Percentiles rank a stretch among this genome's conserved stretches.
Conservation (phyloP, 176 grass and related monocot species). For the Aegilops sharonensis region DNA sequence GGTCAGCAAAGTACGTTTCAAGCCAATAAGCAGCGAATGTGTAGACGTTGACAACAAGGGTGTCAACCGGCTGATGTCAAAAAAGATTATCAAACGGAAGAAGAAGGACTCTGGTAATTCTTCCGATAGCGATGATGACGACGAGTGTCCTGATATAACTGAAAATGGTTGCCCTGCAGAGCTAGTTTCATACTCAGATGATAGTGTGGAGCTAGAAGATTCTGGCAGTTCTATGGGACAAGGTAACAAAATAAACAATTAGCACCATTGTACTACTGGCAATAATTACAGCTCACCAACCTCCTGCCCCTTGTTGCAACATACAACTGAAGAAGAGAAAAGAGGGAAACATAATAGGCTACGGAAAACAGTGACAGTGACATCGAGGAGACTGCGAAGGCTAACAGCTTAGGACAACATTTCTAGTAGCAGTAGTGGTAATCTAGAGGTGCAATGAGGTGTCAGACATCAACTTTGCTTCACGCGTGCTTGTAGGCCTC, state of each 20-base stretch:
- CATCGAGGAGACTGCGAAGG: no score
- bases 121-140: not conserved
- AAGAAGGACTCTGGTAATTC: conserved; percentile 32
- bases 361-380: conserved; percentile 40
- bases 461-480: no score
- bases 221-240: conserved; percentile 21
- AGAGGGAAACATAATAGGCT: conserved; percentile 33
- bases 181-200: conserved; percentile 31
- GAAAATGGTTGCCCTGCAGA: conserved; percentile 55
- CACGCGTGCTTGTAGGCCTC: no score
- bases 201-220: conserved; percentile 38
- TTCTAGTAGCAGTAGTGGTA: no score
- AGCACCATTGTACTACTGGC: conserved; percentile 45
- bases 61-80: conserved; percentile 51
- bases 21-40: conserved; percentile 67
- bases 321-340: conserved; percentile 43
- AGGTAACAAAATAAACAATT: conserved; percentile 40
- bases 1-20: conserved; percentile 69
- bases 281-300: conserved; percentile 60
- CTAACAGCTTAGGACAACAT: no score
- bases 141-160: conserved; percentile 14
- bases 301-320: conserved; percentile 26
- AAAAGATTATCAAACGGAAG: conserved; percentile 73
- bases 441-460: no score
- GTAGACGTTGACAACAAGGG: conserved; percentile 47